Evolutionary conservation across 78 protist species (phyloP).

Genomic region (Parvularia atlantis): DNA sequence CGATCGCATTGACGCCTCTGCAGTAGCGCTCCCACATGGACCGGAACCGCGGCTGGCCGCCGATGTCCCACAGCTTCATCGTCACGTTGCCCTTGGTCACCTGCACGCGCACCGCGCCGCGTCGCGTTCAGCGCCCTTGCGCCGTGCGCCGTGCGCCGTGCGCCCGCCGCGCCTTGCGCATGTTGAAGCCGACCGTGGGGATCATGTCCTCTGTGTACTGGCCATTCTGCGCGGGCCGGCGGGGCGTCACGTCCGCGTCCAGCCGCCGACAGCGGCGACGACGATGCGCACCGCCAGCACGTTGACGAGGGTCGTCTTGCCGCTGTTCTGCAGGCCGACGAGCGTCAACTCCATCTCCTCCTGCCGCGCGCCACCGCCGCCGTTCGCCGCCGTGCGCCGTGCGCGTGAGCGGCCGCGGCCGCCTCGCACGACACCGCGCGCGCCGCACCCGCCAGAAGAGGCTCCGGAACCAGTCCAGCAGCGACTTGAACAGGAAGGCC

Average conservation of each 20-base stretch:
- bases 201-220: constrained; percentile 70
- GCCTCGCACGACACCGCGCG: too few species aligned
- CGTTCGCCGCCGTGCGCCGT: too few species aligned
- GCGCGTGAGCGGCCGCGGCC: too few species aligned
- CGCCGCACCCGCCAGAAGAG: constrained; percentile 78
- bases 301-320: constrained; percentile 91
- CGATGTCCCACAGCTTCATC: constrained; percentile 90
- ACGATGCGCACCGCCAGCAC: constrained; percentile 60
- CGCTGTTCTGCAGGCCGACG: constrained; percentile 91
- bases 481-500: neutral
- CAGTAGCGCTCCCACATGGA: constrained; percentile 96
- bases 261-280: neutral
- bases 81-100: constrained; percentile 86
- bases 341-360: constrained; percentile 95
- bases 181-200: constrained; percentile 95
- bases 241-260: neutral
- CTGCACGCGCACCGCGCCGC: too few species aligned
- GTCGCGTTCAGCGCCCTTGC: too few species aligned
- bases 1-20: constrained; percentile 87
- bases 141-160: too few species aligned
- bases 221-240: constrained; percentile 25
- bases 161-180: too few species aligned
- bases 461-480: constrained; percentile 53
- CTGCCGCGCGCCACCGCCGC: too few species aligned
- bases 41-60: constrained; percentile 94